These are phyloP conservation scores for Epithele typhae DNA, from an alignment of 768 basidiomycete genomes.

Conservation along the genomic window DNA sequence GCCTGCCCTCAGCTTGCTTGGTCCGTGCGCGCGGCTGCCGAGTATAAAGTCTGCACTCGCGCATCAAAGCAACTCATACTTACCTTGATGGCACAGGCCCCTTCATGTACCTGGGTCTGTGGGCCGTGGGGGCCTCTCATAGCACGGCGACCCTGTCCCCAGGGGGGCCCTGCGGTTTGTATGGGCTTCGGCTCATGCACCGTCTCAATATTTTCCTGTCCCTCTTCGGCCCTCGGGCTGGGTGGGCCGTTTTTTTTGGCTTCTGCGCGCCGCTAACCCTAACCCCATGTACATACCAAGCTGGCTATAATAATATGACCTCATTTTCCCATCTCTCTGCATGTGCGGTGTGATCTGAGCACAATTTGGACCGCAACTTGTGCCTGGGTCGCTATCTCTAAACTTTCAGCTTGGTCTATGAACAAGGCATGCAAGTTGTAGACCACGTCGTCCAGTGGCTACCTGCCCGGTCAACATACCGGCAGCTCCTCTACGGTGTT, in stretches of 20 bases:
- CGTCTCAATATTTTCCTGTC: conserved; percentile 44
- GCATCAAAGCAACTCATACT: conserved; percentile 26
- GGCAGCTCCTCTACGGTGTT: conserved; percentile 46
- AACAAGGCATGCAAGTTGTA: too few relatives aligned
- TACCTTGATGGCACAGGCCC: conserved; percentile 33
- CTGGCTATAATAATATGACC: too few relatives aligned
- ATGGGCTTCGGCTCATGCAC: conserved; percentile 42
- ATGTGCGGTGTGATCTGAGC: too few relatives aligned
- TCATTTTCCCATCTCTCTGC: too few relatives aligned
- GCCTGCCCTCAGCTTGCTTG: conserved; percentile 21
- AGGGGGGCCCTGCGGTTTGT: conserved; percentile 43
- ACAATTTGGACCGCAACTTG: too few relatives aligned
- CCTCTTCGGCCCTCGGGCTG: conserved; percentile 49
- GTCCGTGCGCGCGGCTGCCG: conserved; percentile 22
- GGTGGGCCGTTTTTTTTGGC: conserved; percentile 38
- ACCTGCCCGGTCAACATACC: conserved; percentile 16
- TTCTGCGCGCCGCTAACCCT: conserved; percentile 23
- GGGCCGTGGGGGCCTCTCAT: conserved; percentile 37
- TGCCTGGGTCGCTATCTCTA: too few relatives aligned
- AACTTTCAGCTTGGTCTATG: too few relatives aligned
- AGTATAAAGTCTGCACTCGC: conserved; percentile 17
- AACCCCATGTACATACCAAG: conserved; percentile 18
- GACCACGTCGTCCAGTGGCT: too few relatives aligned
- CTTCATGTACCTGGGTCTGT: conserved; percentile 33
- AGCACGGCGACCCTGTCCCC: conserved; percentile 55